Evolutionary conservation across 2,329 filamentous ascomycete species (phyloP), one percentile per base, ranked within the genome.

Genomic region (Aspergillus quadrilineatus): DNA sequence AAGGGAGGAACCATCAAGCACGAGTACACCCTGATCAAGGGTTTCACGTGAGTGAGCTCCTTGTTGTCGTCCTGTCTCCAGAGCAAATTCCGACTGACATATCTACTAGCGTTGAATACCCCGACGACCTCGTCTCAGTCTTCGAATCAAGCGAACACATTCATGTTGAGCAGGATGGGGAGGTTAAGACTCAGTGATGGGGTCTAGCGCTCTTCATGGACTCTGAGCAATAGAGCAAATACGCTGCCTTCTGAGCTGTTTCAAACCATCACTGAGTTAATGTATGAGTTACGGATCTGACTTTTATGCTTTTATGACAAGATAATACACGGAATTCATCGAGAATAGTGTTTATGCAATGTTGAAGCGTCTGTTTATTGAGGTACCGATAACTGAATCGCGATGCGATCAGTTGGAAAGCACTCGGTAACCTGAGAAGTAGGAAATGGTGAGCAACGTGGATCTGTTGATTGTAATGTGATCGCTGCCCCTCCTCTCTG

Each of bases 1-100:
- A 85, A 93, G 72, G 93, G 93, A 70, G 93, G 92, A 72, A 85
- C 85, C 75, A 94, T 97, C 77, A 85, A 79, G 54, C 86, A 94
- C 66, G 89, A 94, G 73, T 96, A 90, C 81, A 87, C 78, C 59
- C 77, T 96, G 67, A 92, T 96, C 82, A 95, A 93, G 80, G 92
- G 89, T 57, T 97, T 97, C 80, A 87, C 89, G 93, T 97, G 85
- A 65, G 89, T 56, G 34, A 30, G 7, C n/a, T 30, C 10, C 30
- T 39, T 45, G 39, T 36, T 44, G 15, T 12, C 46, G 34, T 28
- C 28, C 14, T 22, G 26, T n/a, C n/a, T 42, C n/a, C 6, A 41
- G 32, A 42, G 36, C 37, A 15, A 53, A 34, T 4, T 51, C 15
- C 39, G 48, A 50, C 63, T 63, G 17, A 63, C 48, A 2, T 9